Conservation (phyloP, 1,139 yeast species). For the Protomyces lactucae-debilis region DNA sequence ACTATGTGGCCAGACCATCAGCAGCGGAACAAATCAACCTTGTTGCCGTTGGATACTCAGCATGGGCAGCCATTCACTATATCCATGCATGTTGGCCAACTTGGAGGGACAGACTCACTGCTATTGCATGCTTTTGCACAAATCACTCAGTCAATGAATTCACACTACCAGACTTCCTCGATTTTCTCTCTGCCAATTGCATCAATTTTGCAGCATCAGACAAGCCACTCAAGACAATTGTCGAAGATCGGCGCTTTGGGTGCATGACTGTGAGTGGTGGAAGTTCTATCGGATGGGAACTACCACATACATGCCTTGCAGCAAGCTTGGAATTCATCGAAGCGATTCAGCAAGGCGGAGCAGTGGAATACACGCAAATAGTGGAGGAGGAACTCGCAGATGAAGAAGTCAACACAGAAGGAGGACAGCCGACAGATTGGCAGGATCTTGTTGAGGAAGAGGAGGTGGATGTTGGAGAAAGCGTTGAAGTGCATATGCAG, state of each 20-base stretch:
- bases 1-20: neutral
- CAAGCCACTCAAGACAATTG: neutral
- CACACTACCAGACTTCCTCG: neutral
- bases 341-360: neutral
- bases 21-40: neutral
- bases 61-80: neutral
- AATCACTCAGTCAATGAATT: neutral
- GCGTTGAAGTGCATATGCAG: neutral
- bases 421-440: neutral
- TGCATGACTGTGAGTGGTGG: neutral
- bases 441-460: neutral
- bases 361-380: neutral
- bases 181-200: slow-evolving; percentile 3
- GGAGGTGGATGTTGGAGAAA: neutral
- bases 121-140: slow-evolving; percentile 2
- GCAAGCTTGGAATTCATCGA: neutral
- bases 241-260: neutral
- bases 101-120: neutral
- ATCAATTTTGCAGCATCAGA: neutral
- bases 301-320: neutral
- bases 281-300: neutral
- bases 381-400: neutral
- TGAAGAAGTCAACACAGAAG: neutral
- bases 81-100: slow-evolving; percentile 1
- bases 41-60: slow-evolving; percentile 12